phyloP scores from a whole-genome alignment of 2,329 filamentous ascomycete species.

The Scytalidium sp. region DNA sequence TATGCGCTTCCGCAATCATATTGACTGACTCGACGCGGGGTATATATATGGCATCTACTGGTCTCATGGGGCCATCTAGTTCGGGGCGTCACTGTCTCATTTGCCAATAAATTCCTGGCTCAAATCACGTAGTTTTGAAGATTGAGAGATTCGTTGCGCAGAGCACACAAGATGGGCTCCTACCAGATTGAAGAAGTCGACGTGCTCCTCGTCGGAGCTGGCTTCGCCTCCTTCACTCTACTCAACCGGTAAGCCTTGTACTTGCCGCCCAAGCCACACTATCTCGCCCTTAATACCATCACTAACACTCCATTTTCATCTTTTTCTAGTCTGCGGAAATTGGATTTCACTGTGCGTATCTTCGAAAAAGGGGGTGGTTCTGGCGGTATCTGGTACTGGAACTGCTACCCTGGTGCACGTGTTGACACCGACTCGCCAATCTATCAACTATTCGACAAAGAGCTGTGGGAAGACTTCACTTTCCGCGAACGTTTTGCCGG shows the following conservation, averaged over 20 bases:
- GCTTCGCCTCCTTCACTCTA: no score
- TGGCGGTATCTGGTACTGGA: constrained; percentile 18
- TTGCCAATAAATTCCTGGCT: no score
- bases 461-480: constrained; percentile 39
- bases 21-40: no score
- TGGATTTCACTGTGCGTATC: constrained; percentile 11
- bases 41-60: no score
- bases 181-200: no score
- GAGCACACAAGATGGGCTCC: no score
- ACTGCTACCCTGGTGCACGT: constrained; percentile 39
- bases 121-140: no score
- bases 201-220: constrained; percentile 25
- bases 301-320: constrained; percentile 53
- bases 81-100: no score
- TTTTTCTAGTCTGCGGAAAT: constrained; percentile 46
- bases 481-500: constrained; percentile 39
- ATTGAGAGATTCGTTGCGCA: no score
- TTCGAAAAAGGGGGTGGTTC: constrained; percentile 5
- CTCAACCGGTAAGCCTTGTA: no score
- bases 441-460: constrained; percentile 41
- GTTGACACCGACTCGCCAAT: constrained; percentile 45
- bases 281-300: constrained; percentile 43
- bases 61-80: no score
- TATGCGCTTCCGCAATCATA: no score
- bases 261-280: constrained; percentile 35